Conservation (phyloP, 352 stramenopile species). For the Phytophthora pistaciae region DNA sequence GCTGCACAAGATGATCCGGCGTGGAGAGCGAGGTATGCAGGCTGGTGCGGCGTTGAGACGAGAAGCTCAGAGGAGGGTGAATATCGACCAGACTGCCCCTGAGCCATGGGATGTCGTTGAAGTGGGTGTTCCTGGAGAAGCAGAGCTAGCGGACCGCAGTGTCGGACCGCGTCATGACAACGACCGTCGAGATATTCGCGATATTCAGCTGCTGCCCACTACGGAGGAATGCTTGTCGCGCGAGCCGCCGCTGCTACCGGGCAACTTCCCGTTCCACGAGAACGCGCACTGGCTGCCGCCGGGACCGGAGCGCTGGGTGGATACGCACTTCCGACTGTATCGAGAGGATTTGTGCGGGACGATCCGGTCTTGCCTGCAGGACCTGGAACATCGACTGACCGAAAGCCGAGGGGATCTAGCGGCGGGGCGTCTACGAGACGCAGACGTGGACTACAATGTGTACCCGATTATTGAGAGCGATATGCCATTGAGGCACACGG, state of each 20-base stretch:
- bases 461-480: constrained; percentile 28
- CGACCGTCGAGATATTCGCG: constrained; percentile 38
- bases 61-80: constrained; percentile 9
- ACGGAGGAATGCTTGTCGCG: constrained; percentile 42
- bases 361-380: constrained; percentile 44
- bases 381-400: constrained; percentile 33
- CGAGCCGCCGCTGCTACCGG: constrained; percentile 39
- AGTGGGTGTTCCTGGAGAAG: constrained; percentile 31
- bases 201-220: constrained; percentile 49
- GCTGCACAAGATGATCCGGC: constrained; percentile 42
- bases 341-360: constrained; percentile 50
- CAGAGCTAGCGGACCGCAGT: constrained; percentile 25
- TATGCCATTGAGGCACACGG: constrained; percentile 36
- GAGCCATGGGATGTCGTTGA: constrained; percentile 43
- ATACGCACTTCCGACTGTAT: constrained; percentile 58
- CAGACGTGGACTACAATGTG: constrained; percentile 45
- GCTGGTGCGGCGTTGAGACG: constrained; percentile 10
- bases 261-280: constrained; percentile 46
- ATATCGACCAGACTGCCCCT: background rate
- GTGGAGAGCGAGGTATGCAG: constrained; percentile 23
- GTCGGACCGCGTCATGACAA: constrained; percentile 53
- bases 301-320: constrained; percentile 49
- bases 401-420: constrained; percentile 14
- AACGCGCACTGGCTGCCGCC: constrained; percentile 53
- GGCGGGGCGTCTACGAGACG: constrained; percentile 26